phyloP scores from a whole-genome alignment of 345 rosid genomes.

The Lumnitzera racemosa region DNA sequence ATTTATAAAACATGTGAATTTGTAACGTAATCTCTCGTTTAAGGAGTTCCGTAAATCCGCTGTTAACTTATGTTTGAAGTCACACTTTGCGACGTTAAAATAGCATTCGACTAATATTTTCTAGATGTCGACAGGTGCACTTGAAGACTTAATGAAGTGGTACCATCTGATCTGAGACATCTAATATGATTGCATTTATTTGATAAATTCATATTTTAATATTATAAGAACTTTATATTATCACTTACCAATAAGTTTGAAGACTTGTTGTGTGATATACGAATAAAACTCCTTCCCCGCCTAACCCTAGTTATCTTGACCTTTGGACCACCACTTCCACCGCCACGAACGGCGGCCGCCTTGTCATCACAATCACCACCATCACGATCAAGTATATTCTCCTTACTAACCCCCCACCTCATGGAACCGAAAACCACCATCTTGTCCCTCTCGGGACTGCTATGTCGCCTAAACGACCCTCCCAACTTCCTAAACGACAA shows the following conservation, averaged over 20 bases:
- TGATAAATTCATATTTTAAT: too few species aligned
- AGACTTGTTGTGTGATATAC: conserved; percentile 33
- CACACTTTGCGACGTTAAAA: too few species aligned
- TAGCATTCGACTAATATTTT: too few species aligned
- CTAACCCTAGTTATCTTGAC: conserved; percentile 38
- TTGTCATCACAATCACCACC: conserved; percentile 7
- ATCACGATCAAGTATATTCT: conserved; percentile 3
- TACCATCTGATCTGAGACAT: too few species aligned
- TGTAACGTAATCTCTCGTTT: too few species aligned
- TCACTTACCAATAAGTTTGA: conserved; percentile 41
- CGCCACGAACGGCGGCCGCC: conserved; percentile 8
- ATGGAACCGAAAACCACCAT: conserved; percentile 25
- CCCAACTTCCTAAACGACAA: conserved; percentile 18
- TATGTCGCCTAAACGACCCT: conserved; percentile 25
- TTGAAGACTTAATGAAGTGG: too few species aligned
- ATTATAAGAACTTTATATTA: too few species aligned
- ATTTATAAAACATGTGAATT: too few species aligned
- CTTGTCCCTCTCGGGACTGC: conserved; percentile 16
- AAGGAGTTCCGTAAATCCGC: too few species aligned
- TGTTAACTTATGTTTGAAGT: too few species aligned
- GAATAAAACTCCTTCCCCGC: conserved; percentile 36
- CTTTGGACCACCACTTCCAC: conserved; percentile 4
- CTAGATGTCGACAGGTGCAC: too few species aligned
- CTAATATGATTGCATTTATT: too few species aligned
- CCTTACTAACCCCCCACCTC: conserved; percentile 45